These are phyloP conservation scores for Erysimum cheiri DNA, from an alignment of 441 rosid species.

Conservation along the genomic window DNA sequence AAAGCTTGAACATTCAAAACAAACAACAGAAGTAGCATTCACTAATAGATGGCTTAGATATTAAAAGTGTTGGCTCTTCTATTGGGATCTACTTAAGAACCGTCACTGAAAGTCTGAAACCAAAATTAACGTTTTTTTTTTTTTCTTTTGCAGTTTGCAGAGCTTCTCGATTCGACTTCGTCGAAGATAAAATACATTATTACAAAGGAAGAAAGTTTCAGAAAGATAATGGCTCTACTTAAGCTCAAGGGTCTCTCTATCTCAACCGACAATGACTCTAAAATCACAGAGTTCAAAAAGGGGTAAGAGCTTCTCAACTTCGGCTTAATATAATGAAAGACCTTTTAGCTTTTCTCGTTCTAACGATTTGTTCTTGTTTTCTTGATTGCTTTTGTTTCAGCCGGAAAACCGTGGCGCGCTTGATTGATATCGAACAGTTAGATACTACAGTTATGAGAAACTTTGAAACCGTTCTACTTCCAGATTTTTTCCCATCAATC, in stretches of 20 bases:
- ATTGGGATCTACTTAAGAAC: not conserved
- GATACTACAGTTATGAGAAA: slow-evolving; percentile 41
- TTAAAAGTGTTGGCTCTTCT: not conserved
- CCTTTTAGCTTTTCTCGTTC: slow-evolving; percentile 13
- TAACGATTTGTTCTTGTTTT: slow-evolving; percentile 2
- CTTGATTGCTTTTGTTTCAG: slow-evolving; percentile 37
- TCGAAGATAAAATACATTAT: slow-evolving; percentile 48
- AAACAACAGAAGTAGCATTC: slow-evolving; percentile 2
- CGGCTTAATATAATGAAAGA: not conserved
- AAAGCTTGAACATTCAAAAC: slow-evolving; percentile 9
- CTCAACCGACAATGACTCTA: slow-evolving; percentile 30
- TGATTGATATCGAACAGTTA: slow-evolving; percentile 49
- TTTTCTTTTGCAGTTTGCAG: slow-evolving; percentile 44
- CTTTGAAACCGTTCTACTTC: slow-evolving; percentile 54
- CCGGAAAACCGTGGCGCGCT: slow-evolving; percentile 43
- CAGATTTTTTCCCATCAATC: slow-evolving; percentile 47
- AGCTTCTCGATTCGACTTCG: slow-evolving; percentile 43
- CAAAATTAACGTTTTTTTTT: not conserved
- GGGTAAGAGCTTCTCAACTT: slow-evolving; percentile 46
- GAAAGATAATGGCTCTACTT: slow-evolving; percentile 48
- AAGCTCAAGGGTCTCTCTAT: slow-evolving; percentile 50
- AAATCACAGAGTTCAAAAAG: slow-evolving; percentile 40
- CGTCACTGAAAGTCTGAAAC: slow-evolving; percentile 11
- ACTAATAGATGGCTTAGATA: slow-evolving; percentile 6
- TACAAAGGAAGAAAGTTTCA: slow-evolving; percentile 45